phyloP scores from a whole-genome alignment of 2,329 filamentous ascomycete genomes.

The Botrytis porri region DNA sequence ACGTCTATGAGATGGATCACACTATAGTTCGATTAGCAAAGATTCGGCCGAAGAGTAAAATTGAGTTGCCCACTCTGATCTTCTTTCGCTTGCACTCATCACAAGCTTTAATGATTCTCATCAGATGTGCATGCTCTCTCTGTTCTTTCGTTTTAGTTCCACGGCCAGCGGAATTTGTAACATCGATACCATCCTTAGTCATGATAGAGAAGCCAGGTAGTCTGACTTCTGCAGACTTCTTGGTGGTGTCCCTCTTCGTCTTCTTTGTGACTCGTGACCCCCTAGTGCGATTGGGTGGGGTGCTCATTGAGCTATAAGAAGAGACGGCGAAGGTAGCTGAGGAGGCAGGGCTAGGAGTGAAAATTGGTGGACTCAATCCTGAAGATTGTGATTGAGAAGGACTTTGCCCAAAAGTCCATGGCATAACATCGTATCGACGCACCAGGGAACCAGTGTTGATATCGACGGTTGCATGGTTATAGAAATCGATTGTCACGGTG shows the following conservation, averaged over 20 bases:
- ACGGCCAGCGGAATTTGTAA: slow-evolving; percentile 60
- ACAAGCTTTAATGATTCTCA: slow-evolving; percentile 67
- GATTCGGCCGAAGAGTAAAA: neutral
- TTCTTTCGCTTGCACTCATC: slow-evolving; percentile 62
- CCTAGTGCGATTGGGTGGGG: slow-evolving; percentile 24
- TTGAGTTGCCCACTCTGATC: slow-evolving; percentile 44
- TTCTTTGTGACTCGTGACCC: slow-evolving; percentile 31
- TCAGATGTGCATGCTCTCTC: slow-evolving; percentile 63
- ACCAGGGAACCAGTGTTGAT: slow-evolving; percentile 58
- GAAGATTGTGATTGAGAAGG: slow-evolving; percentile 50
- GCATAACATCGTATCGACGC: slow-evolving; percentile 40
- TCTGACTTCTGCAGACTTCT: slow-evolving; percentile 31
- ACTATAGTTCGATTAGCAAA: slow-evolving; percentile 28
- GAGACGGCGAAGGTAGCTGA: slow-evolving; percentile 44
- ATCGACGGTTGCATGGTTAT: slow-evolving; percentile 55
- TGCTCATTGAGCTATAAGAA: slow-evolving; percentile 31
- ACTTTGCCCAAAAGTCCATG: slow-evolving; percentile 41
- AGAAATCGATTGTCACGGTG: slow-evolving; percentile 57
- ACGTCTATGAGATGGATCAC: slow-evolving; percentile 36
- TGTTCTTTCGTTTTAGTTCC: slow-evolving; percentile 67
- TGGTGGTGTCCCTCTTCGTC: slow-evolving; percentile 32
- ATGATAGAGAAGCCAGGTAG: slow-evolving; percentile 65
- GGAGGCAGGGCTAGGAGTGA: slow-evolving; percentile 43
- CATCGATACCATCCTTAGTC: slow-evolving; percentile 60
- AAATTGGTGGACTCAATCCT: slow-evolving; percentile 45